These are phyloP conservation scores for Geranium incanum DNA, from an alignment of 441 rosid genomes.

Conservation along the genomic window DNA sequence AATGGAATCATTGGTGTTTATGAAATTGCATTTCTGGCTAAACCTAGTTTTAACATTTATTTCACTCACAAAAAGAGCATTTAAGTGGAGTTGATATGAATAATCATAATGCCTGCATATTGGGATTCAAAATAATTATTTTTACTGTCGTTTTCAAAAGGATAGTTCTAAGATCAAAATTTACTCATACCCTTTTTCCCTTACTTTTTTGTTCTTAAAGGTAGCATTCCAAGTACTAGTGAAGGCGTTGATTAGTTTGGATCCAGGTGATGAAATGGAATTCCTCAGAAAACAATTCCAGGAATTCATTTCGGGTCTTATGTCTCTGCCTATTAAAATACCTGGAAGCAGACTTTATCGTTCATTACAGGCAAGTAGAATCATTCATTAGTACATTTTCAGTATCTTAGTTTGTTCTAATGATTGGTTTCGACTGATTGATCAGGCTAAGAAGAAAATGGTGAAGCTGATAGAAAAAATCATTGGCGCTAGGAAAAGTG, in stretches of 20 bases:
- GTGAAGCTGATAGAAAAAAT: slow-evolving; percentile 52
- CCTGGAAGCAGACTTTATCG: slow-evolving; percentile 86
- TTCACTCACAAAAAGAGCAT: slow-evolving; percentile 26
- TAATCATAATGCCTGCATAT: slow-evolving; percentile 38
- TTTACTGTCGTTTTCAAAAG: slow-evolving; percentile 20
- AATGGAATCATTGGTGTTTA: slow-evolving; percentile 22
- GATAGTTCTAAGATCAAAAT: slow-evolving; percentile 11
- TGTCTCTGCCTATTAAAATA: slow-evolving; percentile 74
- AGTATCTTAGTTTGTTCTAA: background rate
- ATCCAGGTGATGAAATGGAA: slow-evolving; percentile 70
- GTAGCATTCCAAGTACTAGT: slow-evolving; percentile 82
- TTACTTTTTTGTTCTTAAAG: slow-evolving; percentile 29
- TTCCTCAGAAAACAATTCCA: slow-evolving; percentile 67
- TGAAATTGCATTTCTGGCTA: slow-evolving; percentile 30
- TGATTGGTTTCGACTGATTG: background rate
- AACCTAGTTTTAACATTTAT: slow-evolving; percentile 23
- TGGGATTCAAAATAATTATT: slow-evolving; percentile 28
- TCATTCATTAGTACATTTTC: background rate
- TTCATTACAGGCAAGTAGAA: slow-evolving; percentile 56
- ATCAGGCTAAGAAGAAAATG: slow-evolving; percentile 90
- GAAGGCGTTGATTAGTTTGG: slow-evolving; percentile 82
- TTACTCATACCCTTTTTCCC: background rate
- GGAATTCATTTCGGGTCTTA: slow-evolving; percentile 72
- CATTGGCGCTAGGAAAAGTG: slow-evolving; percentile 39
- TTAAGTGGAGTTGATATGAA: slow-evolving; percentile 32